Conservation (phyloP, 345 rosid genomes). For the Orychophragmus violaceus region DNA sequence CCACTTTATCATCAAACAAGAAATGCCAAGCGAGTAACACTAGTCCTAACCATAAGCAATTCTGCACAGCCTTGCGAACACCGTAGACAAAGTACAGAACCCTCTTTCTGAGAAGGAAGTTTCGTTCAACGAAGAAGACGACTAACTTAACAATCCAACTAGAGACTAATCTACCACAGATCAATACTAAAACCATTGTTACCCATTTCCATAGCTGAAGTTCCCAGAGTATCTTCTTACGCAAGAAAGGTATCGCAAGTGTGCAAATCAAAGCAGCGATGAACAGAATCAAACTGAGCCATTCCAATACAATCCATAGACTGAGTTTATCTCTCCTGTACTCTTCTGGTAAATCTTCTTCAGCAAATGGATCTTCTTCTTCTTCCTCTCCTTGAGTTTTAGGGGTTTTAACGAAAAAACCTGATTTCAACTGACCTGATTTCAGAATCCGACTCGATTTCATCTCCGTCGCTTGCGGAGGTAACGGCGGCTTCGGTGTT, state of each 20-base stretch:
- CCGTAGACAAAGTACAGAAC: constrained; percentile 74
- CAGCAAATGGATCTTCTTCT: constrained; percentile 56
- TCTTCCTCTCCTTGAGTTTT: constrained; percentile 32
- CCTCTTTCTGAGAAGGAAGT: constrained; percentile 55
- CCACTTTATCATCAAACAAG: constrained; percentile 49
- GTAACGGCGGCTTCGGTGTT: constrained; percentile 19
- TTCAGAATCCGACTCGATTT: constrained; percentile 27
- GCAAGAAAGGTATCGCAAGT: constrained; percentile 36
- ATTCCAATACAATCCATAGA: constrained; percentile 38
- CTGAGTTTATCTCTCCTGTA: constrained; percentile 34
- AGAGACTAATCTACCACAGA: constrained; percentile 67
- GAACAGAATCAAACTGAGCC: constrained; percentile 47
- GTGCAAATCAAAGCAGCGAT: constrained; percentile 37
- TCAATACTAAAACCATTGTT: constrained; percentile 49
- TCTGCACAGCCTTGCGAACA: constrained; percentile 49
- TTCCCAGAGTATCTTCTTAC: constrained; percentile 29
- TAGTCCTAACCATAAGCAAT: constrained; percentile 66
- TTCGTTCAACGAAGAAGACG: constrained; percentile 62
- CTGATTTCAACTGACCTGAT: constrained; percentile 31
- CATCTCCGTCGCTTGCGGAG: constrained; percentile 15
- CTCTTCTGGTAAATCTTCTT: constrained; percentile 56
- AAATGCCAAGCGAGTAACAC: constrained; percentile 60
- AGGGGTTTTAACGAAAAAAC: constrained; percentile 24
- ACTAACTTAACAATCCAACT: constrained; percentile 54
- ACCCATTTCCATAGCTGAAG: constrained; percentile 71